Conservation (phyloP, 1,139 yeast genomes). For the Eremothecium coryli region DNA sequence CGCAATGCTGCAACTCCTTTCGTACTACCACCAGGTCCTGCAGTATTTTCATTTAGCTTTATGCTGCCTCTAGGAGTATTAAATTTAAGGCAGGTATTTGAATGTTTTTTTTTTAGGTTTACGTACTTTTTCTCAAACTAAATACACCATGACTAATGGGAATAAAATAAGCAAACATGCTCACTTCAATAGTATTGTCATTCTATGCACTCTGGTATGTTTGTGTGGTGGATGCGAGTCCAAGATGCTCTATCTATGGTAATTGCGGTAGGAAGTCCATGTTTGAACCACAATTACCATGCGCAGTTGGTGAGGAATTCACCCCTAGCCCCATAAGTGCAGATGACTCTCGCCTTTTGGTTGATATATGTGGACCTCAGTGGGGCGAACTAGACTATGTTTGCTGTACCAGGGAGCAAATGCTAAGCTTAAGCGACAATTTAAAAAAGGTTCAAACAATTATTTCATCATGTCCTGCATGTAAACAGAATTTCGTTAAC, state of each 20-base stretch:
- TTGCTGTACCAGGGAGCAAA: constrained; percentile 51
- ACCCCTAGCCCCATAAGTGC: constrained; percentile 34
- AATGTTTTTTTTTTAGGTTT: background rate
- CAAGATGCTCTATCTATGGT: constrained; percentile 30
- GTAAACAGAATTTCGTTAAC: constrained; percentile 74
- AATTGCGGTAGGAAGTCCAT: constrained; percentile 71
- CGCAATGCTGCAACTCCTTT: constrained; percentile 25
- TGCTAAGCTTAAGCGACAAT: constrained; percentile 40
- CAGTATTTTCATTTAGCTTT: constrained; percentile 19
- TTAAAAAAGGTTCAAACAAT: constrained; percentile 68
- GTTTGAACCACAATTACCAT: constrained; percentile 75
- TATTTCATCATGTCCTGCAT: constrained; percentile 91
- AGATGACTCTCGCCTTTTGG: constrained; percentile 41
- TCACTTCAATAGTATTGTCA: background rate
- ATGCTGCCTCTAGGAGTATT: background rate
- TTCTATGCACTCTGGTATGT: background rate
- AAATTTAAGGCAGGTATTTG: background rate
- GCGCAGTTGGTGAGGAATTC: constrained; percentile 44
- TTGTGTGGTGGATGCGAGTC: background rate
- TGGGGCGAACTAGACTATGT: constrained; percentile 40
- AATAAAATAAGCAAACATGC: background rate
- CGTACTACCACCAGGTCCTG: constrained; percentile 23
- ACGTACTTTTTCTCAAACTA: background rate
- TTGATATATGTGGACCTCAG: constrained; percentile 61
- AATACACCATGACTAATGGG: background rate